Base-by-base conservation (phyloP, 140 eudicot species). In the Eryngium alpinum region DNA sequence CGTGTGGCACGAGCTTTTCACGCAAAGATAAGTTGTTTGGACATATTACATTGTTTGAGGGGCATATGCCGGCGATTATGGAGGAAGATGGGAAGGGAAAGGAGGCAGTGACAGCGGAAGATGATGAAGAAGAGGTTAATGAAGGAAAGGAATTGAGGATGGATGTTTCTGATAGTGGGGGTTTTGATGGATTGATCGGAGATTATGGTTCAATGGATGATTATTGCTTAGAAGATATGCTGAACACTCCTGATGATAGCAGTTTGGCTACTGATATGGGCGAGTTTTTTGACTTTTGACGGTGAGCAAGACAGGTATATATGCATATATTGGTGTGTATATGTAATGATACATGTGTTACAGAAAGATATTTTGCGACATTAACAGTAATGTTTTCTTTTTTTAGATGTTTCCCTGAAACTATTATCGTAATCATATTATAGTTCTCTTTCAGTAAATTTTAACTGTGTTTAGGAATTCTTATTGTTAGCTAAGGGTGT, bases 21-120 rank as follows among this genome's bases (percentile, higher is more conserved):
- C 81, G 98, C 59, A 94, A 94, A 88, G 97, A 94, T 79, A 94
- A 94, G 88, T 80, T 94, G 92, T 94, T 94, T 81, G 97, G 97
- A 79, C 98, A 94, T 77, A 83, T 94, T 83, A 90, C 97, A 7
- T 82, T 94, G 82, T 94, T 94, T 75, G 98, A 94, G 75, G 98
- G 98, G 38, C 98, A 94, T 80, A 89, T 91, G 97, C 98, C 97
- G 11, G 94, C 92, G 14, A 80, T 91, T 80, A 69, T 81, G 71
- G 91, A 22, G 32, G 88, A 79, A 21, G 88, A 33, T 22, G 86
- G 67, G 83, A 77, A 81, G 71, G 81, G 49, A 22, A 72, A 72
- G 57, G 79, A 29, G 38, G 32, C 22, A n/a, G 62, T 1, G 63
- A 72, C 44, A 44, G 72, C 28, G 70, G 81, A 27, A 17, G 91